These are phyloP conservation scores for Amphibolis antarctica DNA, from an alignment of 106 monocot genomes.

Conservation along the genomic window DNA sequence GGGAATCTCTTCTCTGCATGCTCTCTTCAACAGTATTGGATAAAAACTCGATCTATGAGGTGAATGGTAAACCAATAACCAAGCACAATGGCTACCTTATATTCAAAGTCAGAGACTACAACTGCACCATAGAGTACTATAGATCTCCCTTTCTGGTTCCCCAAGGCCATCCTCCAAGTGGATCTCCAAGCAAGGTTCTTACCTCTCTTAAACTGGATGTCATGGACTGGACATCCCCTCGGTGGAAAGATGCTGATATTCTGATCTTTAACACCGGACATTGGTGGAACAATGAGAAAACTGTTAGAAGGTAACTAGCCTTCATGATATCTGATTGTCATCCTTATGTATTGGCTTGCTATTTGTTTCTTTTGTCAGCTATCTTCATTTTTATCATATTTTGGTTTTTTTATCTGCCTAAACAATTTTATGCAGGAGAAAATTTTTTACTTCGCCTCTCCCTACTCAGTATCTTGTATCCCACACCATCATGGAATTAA, in stretches of 20 bases:
- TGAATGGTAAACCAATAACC: constrained; percentile 18
- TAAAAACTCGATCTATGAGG: constrained; percentile 17
- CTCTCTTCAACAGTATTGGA: constrained; percentile 9
- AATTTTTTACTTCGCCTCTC: too few species aligned
- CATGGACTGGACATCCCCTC: constrained; percentile 16
- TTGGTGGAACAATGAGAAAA: constrained; percentile 26
- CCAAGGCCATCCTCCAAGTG: constrained; percentile 12
- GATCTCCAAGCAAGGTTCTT: neutral
- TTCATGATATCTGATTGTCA: too few species aligned
- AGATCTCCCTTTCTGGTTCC: constrained; percentile 17
- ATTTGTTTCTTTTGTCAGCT: too few species aligned
- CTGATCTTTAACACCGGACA: constrained; percentile 24
- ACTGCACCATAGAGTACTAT: constrained; percentile 25
- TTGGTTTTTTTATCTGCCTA: too few species aligned
- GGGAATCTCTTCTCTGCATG: constrained; percentile 24
- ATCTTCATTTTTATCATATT: too few species aligned
- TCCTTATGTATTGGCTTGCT: too few species aligned
- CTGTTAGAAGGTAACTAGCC: constrained; percentile 17
- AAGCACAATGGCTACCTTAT: constrained; percentile 19
- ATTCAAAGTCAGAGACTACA: constrained; percentile 15
- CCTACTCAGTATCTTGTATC: too few species aligned
- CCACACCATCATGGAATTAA: too few species aligned
- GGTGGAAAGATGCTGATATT: constrained; percentile 17
- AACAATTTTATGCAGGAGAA: too few species aligned
- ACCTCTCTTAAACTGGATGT: constrained; percentile 14